Evolutionary conservation across 805 yeast genomes (phyloP), one percentile per base, ranked within the genome.

Genomic region (Sungouiella thailandica): DNA sequence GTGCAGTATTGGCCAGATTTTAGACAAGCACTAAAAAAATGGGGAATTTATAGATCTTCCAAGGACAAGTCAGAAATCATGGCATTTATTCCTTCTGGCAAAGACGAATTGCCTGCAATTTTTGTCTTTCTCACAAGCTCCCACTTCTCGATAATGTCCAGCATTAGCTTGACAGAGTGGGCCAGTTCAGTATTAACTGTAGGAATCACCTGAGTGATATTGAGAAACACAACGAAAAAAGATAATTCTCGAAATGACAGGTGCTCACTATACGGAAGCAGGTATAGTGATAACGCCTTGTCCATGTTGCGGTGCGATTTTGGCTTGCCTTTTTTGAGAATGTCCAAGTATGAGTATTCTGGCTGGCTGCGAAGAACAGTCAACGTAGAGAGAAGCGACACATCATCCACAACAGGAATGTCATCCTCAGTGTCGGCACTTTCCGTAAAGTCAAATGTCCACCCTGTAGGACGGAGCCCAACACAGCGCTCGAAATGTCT

Each of bases 241-340:
- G 80, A 68, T 24, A 93, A 65, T 49, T 93, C 98, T 24, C 83
- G 63, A 49, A 79, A 90, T 37, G 95, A 85, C 8, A 96, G 86
- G 60, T 93, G 98, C 52, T 93, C 98, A 50, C 94, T 82, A 51
- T 93, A 93, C 0, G 98, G 97, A 2, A 89, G 74, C 8, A 72
- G 57, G 45, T 80, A 79, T 1, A 77, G 63, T 29, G 78, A 71
- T 32, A 47, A 53, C 6, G 56, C 40, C 23, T 40, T 41, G 28
- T 57, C 65, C 6, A 49, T 47, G 16, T 46, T 47, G 41, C 34
- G 48, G 46, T 32, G 43, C 36, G 34, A 31, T 14, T 39, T 48
- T 5, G 46, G 37, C 13, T 34, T 23, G 20, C 37, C 43, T 39
- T 63, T 69, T 10, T 52, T 49, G 22, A 63, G 39, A n/a, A 66